Percentiles rank a stretch among this genome's conserved stretches.
Conservation (phyloP, 2,329 filamentous ascomycete species). For the Thermoascus crustaceus region DNA sequence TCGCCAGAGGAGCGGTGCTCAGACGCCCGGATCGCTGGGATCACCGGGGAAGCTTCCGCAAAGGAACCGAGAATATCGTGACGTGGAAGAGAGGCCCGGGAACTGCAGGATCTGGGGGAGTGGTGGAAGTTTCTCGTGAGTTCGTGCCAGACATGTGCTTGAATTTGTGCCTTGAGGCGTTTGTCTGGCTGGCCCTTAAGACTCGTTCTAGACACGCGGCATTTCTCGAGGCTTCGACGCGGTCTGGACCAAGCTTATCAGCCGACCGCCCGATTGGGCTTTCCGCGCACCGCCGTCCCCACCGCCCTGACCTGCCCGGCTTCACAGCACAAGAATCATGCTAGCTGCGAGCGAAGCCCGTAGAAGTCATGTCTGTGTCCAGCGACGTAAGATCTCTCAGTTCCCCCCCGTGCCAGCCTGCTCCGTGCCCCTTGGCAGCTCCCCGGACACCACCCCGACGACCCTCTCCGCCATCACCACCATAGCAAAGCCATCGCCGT, state of each 20-base stretch:
- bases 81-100: neutral
- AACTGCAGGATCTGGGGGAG: neutral
- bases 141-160: too few species aligned
- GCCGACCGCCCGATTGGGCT: neutral
- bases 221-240: constrained; percentile 1
- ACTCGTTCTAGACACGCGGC: too few species aligned
- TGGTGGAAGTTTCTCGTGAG: neutral
- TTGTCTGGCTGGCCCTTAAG: too few species aligned
- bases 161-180: too few species aligned
- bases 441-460: too few species aligned
- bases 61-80: neutral
- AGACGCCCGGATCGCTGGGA: neutral
- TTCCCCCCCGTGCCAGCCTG: too few species aligned
- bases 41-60: neutral
- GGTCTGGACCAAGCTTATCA: neutral
- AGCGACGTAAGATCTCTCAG: too few species aligned
- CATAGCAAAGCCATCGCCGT: neutral
- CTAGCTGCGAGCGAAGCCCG: too few species aligned
- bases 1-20: neutral
- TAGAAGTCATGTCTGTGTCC: too few species aligned
- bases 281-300: neutral
- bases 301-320: too few species aligned
- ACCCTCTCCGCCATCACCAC: neutral
- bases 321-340: too few species aligned
- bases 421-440: too few species aligned